phyloP scores from a whole-genome alignment of 2,329 filamentous ascomycete species.

The Hypoxylon sp. region DNA sequence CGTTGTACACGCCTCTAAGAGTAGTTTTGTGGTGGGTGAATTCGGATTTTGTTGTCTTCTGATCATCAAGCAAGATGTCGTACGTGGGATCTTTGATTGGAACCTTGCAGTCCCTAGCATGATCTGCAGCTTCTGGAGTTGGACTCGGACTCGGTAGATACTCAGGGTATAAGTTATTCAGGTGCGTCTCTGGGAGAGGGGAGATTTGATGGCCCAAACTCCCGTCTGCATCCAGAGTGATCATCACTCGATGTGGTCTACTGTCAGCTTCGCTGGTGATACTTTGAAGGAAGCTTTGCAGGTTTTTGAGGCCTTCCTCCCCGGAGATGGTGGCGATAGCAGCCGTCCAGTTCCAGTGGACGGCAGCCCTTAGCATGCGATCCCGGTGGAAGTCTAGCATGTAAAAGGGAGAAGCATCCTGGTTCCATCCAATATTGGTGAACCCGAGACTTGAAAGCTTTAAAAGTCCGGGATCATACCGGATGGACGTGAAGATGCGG shows the following conservation, averaged over 20 bases:
- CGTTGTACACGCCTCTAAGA: conserved; percentile 76
- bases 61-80: conserved; percentile 60
- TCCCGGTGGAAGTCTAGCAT: conserved; percentile 84
- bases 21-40: conserved; percentile 92
- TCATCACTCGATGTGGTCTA: conserved; percentile 63
- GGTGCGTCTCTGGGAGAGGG: conserved; percentile 37
- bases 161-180: conserved; percentile 67
- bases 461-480: conserved; percentile 74
- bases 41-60: conserved; percentile 62
- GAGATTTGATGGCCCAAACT: conserved; percentile 58
- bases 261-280: conserved; percentile 47
- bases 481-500: conserved; percentile 76
- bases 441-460: conserved; percentile 55
- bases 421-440: conserved; percentile 65
- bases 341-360: conserved; percentile 66
- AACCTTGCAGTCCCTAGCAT: conserved; percentile 22
- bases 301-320: conserved; percentile 57
- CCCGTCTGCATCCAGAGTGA: conserved; percentile 66
- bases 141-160: conserved; percentile 64
- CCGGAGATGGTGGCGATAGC: conserved; percentile 62
- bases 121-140: conserved; percentile 33
- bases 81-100: conserved; percentile 53
- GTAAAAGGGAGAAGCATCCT: conserved; percentile 74
- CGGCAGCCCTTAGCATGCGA: conserved; percentile 76
- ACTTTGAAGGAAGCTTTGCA: conserved; percentile 57